These are phyloP conservation scores for Aspergillus transmontanensis DNA, from an alignment of 2,329 filamentous ascomycete species.

Conservation along the genomic window DNA sequence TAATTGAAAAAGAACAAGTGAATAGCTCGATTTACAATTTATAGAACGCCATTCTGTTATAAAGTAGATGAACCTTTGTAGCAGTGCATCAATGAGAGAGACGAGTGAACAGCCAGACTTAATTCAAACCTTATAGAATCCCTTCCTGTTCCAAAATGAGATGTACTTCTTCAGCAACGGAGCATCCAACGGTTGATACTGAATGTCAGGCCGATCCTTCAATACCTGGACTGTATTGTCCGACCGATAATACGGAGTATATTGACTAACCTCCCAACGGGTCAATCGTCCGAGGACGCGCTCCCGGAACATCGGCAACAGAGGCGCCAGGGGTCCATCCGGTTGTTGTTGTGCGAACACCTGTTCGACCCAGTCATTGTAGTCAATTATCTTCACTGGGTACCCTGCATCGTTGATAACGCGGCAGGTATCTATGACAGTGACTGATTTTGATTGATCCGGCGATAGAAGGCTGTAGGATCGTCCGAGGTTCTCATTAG, in stretches of 20 bases:
- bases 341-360: constrained; percentile 1
- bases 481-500: constrained; percentile 8
- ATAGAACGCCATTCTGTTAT: no score
- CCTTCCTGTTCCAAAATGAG: constrained; percentile 13
- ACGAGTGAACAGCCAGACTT: no score
- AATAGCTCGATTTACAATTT: no score
- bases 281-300: constrained; percentile 33
- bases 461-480: constrained; percentile 12
- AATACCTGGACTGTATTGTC: constrained; percentile 11
- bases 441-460: constrained; percentile 6
- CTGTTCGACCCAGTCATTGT: constrained; percentile 9
- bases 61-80: no score
- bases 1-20: no score
- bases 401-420: constrained; percentile 15
- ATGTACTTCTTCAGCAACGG: constrained; percentile 4
- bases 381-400: constrained; percentile 9
- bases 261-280: constrained; percentile 22
- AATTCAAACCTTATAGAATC: not conserved
- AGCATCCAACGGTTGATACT: constrained; percentile 6
- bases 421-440: constrained; percentile 8
- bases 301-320: constrained; percentile 45
- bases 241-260: constrained; percentile 12
- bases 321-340: constrained; percentile 10
- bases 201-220: not conserved
- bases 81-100: not conserved